Percentiles rank a stretch among this genome's conserved stretches.
Conservation (phyloP, 2,329 filamentous ascomycete genomes). For the Pseudovirgaria hyperparasitica region DNA sequence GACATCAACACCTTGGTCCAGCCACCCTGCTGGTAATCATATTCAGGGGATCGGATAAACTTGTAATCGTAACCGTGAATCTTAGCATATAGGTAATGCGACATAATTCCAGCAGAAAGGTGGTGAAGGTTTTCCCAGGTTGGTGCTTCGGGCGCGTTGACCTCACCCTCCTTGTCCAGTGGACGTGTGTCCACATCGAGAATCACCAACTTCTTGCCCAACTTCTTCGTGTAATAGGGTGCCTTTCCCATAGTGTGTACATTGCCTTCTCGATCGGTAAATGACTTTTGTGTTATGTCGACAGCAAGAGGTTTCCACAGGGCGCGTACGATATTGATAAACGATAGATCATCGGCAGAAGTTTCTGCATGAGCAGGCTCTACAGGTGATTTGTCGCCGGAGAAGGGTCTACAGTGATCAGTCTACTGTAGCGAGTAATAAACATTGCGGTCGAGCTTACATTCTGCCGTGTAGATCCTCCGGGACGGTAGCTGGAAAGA, state of each 20-base stretch:
- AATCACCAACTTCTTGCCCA: background rate
- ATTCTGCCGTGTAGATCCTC: too few species aligned
- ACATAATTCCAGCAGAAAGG: background rate
- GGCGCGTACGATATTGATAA: slow-evolving; percentile 18
- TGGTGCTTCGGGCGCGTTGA: background rate
- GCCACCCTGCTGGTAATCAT: slow-evolving; percentile 29
- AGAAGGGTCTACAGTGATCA: too few species aligned
- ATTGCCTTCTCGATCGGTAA: slow-evolving; percentile 18
- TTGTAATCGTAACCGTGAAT: slow-evolving; percentile 40
- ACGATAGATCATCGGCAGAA: too few species aligned
- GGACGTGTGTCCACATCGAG: slow-evolving; percentile 1
- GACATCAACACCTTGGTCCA: slow-evolving; percentile 39
- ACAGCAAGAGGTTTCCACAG: slow-evolving; percentile 19
- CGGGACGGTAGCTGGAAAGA: too few species aligned
- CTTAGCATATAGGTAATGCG: slow-evolving; percentile 9
- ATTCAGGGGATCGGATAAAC: slow-evolving; percentile 30
- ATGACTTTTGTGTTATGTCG: slow-evolving; percentile 14
- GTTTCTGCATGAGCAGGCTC: too few species aligned
- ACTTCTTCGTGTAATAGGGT: slow-evolving; percentile 17
- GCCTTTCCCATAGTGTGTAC: slow-evolving; percentile 17
- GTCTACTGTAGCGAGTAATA: too few species aligned
- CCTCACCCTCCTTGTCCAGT: background rate
- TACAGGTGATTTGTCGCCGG: too few species aligned
- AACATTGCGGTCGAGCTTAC: too few species aligned
- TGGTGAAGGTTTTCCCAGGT: background rate